Evolutionary conservation across 2,329 filamentous ascomycete genomes (phyloP).

Genomic region (Fusarium papillatum): DNA sequence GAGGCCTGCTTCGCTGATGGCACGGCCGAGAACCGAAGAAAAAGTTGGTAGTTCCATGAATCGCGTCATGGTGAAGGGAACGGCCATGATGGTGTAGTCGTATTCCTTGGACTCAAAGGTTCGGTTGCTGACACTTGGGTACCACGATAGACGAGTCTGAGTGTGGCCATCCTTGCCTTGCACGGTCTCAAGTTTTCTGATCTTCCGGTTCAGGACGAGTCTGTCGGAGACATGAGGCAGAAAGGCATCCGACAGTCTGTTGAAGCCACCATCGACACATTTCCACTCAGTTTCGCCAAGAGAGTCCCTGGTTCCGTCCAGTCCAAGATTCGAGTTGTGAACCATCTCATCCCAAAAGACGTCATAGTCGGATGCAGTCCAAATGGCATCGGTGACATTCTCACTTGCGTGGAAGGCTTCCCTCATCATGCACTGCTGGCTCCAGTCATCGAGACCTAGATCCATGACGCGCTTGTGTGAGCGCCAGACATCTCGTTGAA

Average conservation of each 20-base stretch:
- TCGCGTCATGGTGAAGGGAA: conserved; percentile 74
- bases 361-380: conserved; percentile 25
- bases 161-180: not conserved
- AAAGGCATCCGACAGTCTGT: conserved; percentile 8
- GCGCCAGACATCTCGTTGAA: conserved; percentile 20
- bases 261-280: conserved; percentile 21
- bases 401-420: conserved; percentile 9
- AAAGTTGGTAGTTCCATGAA: conserved; percentile 68
- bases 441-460: conserved; percentile 16
- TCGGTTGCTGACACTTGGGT: conserved; percentile 61
- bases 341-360: conserved; percentile 31
- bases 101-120: conserved; percentile 56
- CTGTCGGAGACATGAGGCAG: not conserved
- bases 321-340: conserved; percentile 22
- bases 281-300: conserved; percentile 28
- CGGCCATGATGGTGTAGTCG: conserved; percentile 77
- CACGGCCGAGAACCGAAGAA: conserved; percentile 12
- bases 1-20: conserved; percentile 19
- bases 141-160: conserved; percentile 47
- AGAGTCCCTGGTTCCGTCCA: conserved; percentile 12
- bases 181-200: not conserved
- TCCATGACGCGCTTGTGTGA: conserved; percentile 14
- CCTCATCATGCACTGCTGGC: conserved; percentile 22
- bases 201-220: not conserved
- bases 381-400: conserved; percentile 14